These are phyloP conservation scores for Alternaria gansuensis DNA, from an alignment of 2,329 filamentous ascomycete species.

Conservation along the genomic window DNA sequence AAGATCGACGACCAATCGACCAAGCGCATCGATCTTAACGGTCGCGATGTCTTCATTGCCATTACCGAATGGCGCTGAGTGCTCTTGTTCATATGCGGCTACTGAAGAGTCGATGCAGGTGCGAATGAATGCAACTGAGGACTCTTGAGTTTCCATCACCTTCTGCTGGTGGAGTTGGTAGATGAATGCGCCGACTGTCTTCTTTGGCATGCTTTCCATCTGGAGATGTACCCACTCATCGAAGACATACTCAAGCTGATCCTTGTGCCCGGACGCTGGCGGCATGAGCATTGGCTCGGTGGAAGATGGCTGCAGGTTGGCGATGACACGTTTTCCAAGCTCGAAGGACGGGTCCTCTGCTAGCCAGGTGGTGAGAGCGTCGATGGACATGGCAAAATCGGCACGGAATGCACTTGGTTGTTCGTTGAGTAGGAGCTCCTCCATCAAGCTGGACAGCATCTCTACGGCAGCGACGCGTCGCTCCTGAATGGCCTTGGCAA, in stretches of 20 bases:
- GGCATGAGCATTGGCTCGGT: conserved; percentile 63
- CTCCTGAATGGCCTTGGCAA: conserved; percentile 75
- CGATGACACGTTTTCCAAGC: conserved; percentile 75
- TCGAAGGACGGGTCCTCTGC: conserved; percentile 73
- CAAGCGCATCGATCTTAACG: conserved; percentile 79
- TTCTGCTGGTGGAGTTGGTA: conserved; percentile 80
- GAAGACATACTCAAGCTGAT: conserved; percentile 94
- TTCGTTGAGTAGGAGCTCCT: conserved; percentile 79
- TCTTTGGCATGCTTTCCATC: conserved; percentile 77
- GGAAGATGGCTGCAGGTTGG: conserved; percentile 69
- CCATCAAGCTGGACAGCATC: conserved; percentile 81
- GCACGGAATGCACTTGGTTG: conserved; percentile 80
- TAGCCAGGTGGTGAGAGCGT: conserved; percentile 83
- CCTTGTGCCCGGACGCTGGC: conserved; percentile 68
- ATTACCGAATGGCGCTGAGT: conserved; percentile 66
- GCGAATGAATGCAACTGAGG: conserved; percentile 81
- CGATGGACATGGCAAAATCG: conserved; percentile 84
- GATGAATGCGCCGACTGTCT: conserved; percentile 77
- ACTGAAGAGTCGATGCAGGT: conserved; percentile 82
- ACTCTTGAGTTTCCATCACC: conserved; percentile 76
- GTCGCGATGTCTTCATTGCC: conserved; percentile 67
- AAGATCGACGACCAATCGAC: conserved; percentile 79
- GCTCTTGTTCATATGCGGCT: conserved; percentile 76
- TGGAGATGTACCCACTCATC: conserved; percentile 92
- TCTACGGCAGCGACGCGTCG: conserved; percentile 77